These are phyloP conservation scores for Camelina laxa DNA, from an alignment of 345 rosid genomes.

Conservation along the genomic window DNA sequence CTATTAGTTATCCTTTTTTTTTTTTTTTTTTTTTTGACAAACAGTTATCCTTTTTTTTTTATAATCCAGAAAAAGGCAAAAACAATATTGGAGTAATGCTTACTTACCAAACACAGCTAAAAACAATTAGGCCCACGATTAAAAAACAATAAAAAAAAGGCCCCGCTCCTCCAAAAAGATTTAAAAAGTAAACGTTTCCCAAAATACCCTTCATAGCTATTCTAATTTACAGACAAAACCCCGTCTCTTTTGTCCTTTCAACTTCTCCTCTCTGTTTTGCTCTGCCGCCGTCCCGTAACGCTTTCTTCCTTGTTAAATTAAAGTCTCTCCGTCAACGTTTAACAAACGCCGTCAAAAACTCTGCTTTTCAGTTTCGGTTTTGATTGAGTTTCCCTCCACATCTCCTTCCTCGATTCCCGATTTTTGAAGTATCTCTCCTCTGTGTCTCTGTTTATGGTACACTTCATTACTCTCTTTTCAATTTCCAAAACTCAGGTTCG, in stretches of 20 bases:
- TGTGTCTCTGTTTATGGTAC: slow-evolving; percentile 35
- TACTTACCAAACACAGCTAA: slow-evolving; percentile 14
- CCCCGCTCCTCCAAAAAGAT: slow-evolving; percentile 22
- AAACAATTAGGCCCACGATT: slow-evolving; percentile 12
- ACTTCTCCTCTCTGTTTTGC: slow-evolving; percentile 3
- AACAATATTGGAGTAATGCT: slow-evolving; percentile 4
- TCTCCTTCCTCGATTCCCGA: slow-evolving; percentile 1
- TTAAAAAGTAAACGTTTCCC: slow-evolving; percentile 11
- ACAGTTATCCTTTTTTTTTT: not conserved
- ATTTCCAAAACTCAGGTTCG: slow-evolving; percentile 24
- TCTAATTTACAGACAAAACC: slow-evolving; percentile 18
- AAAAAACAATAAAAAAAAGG: slow-evolving; percentile 8
- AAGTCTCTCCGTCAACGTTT: slow-evolving; percentile 15
- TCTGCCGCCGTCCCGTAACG: slow-evolving; percentile 14
- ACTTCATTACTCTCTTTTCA: slow-evolving; percentile 39
- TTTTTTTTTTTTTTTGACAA: not conserved
- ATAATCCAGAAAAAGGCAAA: not conserved
- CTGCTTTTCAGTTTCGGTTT: not conserved
- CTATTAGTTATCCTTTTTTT: too few species aligned
- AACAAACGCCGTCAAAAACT: slow-evolving; percentile 29
- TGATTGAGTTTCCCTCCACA: slow-evolving; percentile 14
- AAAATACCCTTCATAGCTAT: slow-evolving; percentile 17
- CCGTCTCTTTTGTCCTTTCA: slow-evolving; percentile 11
- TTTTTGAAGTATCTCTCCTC: slow-evolving; percentile 15
- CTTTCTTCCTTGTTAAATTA: not conserved